These are phyloP conservation scores for Fusarium anguioides DNA, from an alignment of 2,329 filamentous ascomycete species.

Conservation along the genomic window DNA sequence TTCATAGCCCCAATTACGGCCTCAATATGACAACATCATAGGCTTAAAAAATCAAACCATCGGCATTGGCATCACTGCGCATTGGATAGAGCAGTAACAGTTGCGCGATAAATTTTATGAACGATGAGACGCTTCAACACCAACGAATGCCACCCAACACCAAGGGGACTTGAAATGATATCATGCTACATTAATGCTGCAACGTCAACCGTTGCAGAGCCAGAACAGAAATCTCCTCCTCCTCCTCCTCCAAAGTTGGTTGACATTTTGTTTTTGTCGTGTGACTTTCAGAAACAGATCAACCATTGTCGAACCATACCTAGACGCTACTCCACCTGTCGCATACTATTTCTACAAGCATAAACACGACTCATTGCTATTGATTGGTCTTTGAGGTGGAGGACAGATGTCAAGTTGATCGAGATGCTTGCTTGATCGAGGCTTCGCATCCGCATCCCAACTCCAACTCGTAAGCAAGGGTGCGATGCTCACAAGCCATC, in stretches of 20 bases:
- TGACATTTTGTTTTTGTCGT: constrained; percentile 44
- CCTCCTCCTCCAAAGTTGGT: constrained; percentile 22
- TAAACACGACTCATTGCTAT: neutral
- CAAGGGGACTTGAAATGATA: constrained; percentile 45
- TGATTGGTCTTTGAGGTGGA: constrained; percentile 1
- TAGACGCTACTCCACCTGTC: constrained; percentile 34
- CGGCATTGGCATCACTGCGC: neutral
- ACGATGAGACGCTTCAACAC: neutral
- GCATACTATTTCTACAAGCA: constrained; percentile 19
- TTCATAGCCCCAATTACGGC: constrained; percentile 7
- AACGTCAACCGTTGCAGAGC: constrained; percentile 37
- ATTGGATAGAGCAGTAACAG: neutral
- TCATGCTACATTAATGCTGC: constrained; percentile 46
- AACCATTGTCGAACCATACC: constrained; percentile 46
- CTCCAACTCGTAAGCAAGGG: neutral
- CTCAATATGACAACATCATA: constrained; percentile 7
- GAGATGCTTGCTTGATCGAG: constrained; percentile 3
- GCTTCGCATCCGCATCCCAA: constrained; percentile 9
- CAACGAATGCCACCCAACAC: constrained; percentile 4
- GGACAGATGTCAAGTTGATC: constrained; percentile 4
- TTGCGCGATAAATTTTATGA: constrained; percentile 2
- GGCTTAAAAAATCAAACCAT: neutral
- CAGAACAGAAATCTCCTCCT: constrained; percentile 21
- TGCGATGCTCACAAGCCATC: constrained; percentile 3
- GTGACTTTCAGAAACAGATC: constrained; percentile 41